Base-by-base conservation (phyloP, 1,139 yeast genomes). In the Diutina scorzettiae region DNA sequence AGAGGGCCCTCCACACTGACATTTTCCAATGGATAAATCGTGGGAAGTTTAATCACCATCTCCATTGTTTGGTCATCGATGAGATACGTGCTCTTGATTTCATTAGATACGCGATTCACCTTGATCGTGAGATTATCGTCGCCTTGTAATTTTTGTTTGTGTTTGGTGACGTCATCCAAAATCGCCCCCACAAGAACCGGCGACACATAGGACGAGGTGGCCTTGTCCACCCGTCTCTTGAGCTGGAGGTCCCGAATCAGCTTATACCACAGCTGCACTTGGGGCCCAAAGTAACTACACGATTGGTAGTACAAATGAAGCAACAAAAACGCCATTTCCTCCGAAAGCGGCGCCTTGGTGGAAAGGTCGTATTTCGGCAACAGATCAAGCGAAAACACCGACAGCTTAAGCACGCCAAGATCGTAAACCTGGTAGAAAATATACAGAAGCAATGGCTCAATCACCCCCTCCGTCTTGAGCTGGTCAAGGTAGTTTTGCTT, bases 21-120 rank as follows among this genome's bases (percentile, higher is more conserved):
- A 48, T 77, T 83, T 12, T 75, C 69, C 42, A 87, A 66, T 2
- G 97, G 97, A 50, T 78, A 89, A 34, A 75, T 71, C 1, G 66
- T 55, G 0, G 96, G 96, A 16, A 87, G 62, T 42, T 68, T 71
- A 46, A 89, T 78, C 1, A 78, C 73, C 66, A 91, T 75, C 53
- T 86, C 96, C 71, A 91, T 72, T 17, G 77, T 76, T 53, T 86
- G 95, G 44, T 87, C 96, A 55, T 93, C 99, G 44, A 91, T 83
- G 40, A 78, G 69, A 55, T 85, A 85, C 1, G 71, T 65, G 1
- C 91, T 81, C 47, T 73, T 76, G 49, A 91, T 76, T 56, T 87
- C 96, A 48, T 79, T 76, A 8, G 77, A 66, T 6, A 69, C 66
- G 43, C 64, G 67, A 54, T 81, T 80, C 21, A 85, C 69, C 55